These are phyloP conservation scores for Cyberlindnera misumaiensis DNA, from an alignment of 805 yeast genomes.

Conservation along the genomic window DNA sequence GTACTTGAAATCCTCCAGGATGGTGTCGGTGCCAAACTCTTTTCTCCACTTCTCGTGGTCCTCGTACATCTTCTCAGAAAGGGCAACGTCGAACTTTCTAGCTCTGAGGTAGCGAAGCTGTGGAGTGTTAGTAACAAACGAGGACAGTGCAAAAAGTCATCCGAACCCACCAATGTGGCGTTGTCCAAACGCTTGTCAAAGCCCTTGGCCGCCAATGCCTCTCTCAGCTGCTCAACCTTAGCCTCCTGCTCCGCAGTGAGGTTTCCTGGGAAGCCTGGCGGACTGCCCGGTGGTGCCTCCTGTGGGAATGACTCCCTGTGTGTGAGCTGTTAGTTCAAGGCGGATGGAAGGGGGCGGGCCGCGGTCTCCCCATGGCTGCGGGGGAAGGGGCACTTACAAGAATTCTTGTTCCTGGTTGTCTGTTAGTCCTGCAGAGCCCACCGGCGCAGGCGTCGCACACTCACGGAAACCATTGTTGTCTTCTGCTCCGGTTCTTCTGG, in stretches of 20 bases:
- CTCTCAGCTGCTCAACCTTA: constrained; percentile 51
- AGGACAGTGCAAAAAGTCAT: neutral
- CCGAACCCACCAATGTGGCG: constrained; percentile 39
- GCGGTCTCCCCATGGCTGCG: no score
- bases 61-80: constrained; percentile 76
- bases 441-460: neutral
- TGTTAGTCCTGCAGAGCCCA: constrained; percentile 4
- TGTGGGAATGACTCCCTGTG: constrained; percentile 57
- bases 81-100: constrained; percentile 80
- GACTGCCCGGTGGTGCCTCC: constrained; percentile 49
- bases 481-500: no score
- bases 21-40: constrained; percentile 80
- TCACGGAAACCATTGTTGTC: constrained; percentile 8
- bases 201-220: constrained; percentile 53
- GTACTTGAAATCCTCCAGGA: constrained; percentile 81
- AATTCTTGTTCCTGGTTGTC: constrained; percentile 11
- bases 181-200: constrained; percentile 79
- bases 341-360: neutral
- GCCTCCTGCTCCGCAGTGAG: constrained; percentile 62
- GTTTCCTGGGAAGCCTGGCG: constrained; percentile 78
- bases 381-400: constrained; percentile 6
- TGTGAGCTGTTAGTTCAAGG: neutral
- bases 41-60: constrained; percentile 90
- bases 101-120: constrained; percentile 80
- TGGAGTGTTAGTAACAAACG: neutral